Evolutionary conservation across 768 basidiomycete species (phyloP).

Genomic region (Kwoniella mangroviensis): DNA sequence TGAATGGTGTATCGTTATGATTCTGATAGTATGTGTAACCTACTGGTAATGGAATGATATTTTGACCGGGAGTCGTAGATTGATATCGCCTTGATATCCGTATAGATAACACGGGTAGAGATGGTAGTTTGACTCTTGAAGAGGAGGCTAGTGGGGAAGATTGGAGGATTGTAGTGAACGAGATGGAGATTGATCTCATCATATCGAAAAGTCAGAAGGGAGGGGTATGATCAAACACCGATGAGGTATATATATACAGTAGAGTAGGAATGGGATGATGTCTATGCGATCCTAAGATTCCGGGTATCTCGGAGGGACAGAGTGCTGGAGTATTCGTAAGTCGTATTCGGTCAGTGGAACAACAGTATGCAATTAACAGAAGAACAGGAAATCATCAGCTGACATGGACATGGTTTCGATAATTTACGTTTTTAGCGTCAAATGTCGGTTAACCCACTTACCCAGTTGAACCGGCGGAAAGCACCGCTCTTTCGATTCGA

Average conservation of each 20-base stretch:
- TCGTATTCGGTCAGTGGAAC: too few relatives aligned
- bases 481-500: background rate
- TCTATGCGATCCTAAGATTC: background rate
- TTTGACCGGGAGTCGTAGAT: background rate
- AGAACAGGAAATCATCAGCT: background rate
- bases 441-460: background rate
- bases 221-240: background rate
- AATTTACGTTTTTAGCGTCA: background rate
- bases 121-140: background rate
- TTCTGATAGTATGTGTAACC: conserved; percentile 36
- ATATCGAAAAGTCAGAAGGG: background rate
- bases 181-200: background rate
- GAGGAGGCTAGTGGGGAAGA: conserved; percentile 6
- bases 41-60: conserved; percentile 22
- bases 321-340: too few relatives aligned
- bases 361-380: too few relatives aligned
- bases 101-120: background rate
- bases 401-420: background rate
- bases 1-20: conserved; percentile 34
- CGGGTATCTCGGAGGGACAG: background rate
- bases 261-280: background rate
- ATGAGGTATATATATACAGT: background rate
- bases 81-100: conserved; percentile 8
- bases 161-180: background rate
- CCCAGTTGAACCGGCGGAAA: background rate